A percentile compares a stretch with the other conserved stretches of the same genome.
Evolutionary conservation across 2,329 filamentous ascomycete genomes (phyloP).

Genomic region (Pseudonectria foliicola): DNA sequence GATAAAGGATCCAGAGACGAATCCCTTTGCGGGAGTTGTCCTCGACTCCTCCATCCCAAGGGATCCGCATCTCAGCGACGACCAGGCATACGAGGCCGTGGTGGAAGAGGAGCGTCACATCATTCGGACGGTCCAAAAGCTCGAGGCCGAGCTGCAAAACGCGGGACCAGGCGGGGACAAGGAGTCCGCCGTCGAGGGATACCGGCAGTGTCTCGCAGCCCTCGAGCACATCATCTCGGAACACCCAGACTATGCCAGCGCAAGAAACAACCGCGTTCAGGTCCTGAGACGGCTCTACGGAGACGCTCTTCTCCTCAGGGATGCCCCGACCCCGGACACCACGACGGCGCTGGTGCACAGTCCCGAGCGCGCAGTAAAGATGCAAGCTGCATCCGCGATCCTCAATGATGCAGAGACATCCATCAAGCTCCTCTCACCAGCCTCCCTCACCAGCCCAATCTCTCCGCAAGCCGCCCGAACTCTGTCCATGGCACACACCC

Average conservation of each 20-base stretch:
- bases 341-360: conserved; percentile 35
- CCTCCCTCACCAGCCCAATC: conserved; percentile 41
- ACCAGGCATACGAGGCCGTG: conserved; percentile 43
- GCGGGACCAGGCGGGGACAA: conserved; percentile 28
- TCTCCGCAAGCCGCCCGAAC: conserved; percentile 60
- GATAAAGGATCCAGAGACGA: conserved; percentile 59
- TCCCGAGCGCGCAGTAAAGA: conserved; percentile 31
- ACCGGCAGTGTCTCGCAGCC: conserved; percentile 38
- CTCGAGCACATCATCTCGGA: conserved; percentile 50
- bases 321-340: conserved; percentile 28
- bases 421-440: conserved; percentile 52
- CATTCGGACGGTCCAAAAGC: conserved; percentile 45
- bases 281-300: conserved; percentile 55
- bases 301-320: conserved; percentile 46
- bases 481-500: conserved; percentile 63
- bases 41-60: conserved; percentile 48
- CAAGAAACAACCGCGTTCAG: conserved; percentile 69
- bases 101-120: conserved; percentile 45
- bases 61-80: conserved; percentile 50
- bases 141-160: conserved; percentile 46
- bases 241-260: conserved; percentile 62
- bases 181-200: conserved; percentile 36
- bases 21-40: conserved; percentile 46
- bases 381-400: conserved; percentile 31
- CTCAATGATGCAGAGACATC: conserved; percentile 50